phyloP scores from a whole-genome alignment of 495 filamentous ascomycete species.

The Aspergillus sclerotiicarbonarius region DNA sequence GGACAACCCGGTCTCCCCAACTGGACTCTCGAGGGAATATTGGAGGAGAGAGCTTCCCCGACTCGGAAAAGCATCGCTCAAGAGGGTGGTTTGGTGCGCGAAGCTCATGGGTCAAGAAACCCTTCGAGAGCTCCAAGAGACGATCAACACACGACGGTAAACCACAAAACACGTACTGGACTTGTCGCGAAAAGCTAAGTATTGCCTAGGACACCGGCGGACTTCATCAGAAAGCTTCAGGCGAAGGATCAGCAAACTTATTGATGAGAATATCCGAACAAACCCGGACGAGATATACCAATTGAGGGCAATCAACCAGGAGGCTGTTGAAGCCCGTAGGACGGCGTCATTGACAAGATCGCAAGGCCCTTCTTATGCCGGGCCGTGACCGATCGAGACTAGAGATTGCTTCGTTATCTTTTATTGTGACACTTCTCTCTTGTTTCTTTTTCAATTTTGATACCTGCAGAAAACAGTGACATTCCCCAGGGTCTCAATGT shows the following conservation, averaged over 20 bases:
- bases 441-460: too few species aligned
- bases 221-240: constrained; percentile 41
- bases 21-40: background rate
- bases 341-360: background rate
- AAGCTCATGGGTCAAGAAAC: constrained; percentile 21
- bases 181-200: background rate
- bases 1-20: constrained; percentile 4
- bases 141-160: constrained; percentile 13
- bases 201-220: constrained; percentile 19
- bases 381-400: background rate
- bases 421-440: background rate
- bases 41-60: background rate
- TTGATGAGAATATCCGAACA: constrained; percentile 37
- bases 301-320: constrained; percentile 22
- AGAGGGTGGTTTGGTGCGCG: constrained; percentile 14
- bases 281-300: constrained; percentile 27
- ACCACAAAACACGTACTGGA: background rate
- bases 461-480: too few species aligned
- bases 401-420: background rate
- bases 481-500: too few species aligned
- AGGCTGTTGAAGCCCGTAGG: constrained; percentile 9
- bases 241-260: constrained; percentile 36
- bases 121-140: constrained; percentile 15
- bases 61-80: constrained; percentile 6
- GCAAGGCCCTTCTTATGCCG: background rate